A percentile compares a stretch with the other conserved stretches of the same genome.
phyloP scores from a whole-genome alignment of 192 early-diverging fungal genomes.

The Globomyces pollinis-pini region DNA sequence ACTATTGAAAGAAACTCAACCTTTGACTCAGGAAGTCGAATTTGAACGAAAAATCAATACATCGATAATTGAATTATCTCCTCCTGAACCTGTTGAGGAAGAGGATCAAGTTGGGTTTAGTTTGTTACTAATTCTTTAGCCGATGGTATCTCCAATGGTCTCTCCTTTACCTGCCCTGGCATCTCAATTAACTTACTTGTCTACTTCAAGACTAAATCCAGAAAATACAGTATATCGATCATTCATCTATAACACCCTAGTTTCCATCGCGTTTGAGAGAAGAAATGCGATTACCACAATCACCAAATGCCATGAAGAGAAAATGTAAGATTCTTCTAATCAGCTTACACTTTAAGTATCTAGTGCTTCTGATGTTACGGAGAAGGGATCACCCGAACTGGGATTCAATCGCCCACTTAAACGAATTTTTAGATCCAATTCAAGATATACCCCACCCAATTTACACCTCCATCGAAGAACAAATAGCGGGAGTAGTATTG shows the following conservation, averaged over 20 bases:
- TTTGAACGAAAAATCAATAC: slow-evolving; percentile 7
- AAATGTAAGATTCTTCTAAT: background rate
- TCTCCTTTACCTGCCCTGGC: background rate
- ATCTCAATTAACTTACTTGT: background rate
- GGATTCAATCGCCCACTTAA: too few relatives aligned
- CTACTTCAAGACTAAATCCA: slow-evolving; percentile 8
- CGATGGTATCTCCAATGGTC: background rate
- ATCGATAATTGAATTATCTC: background rate
- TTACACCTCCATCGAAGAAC: background rate
- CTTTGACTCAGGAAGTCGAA: background rate
- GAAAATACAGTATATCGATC: background rate
- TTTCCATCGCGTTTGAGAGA: slow-evolving; percentile 4
- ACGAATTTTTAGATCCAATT: too few relatives aligned
- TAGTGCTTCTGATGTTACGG: background rate
- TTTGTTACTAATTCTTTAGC: background rate
- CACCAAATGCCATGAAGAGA: background rate
- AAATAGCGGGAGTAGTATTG: slow-evolving; percentile 4
- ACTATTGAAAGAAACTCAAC: background rate
- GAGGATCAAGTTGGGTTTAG: background rate
- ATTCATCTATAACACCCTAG: background rate
- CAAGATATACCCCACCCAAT: background rate
- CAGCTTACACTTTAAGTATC: background rate
- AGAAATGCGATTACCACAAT: slow-evolving; percentile 8
- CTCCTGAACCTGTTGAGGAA: background rate
- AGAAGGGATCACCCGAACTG: background rate